Conservation (phyloP, 768 basidiomycete genomes). For the Rubroboletus pulcherrimus region DNA sequence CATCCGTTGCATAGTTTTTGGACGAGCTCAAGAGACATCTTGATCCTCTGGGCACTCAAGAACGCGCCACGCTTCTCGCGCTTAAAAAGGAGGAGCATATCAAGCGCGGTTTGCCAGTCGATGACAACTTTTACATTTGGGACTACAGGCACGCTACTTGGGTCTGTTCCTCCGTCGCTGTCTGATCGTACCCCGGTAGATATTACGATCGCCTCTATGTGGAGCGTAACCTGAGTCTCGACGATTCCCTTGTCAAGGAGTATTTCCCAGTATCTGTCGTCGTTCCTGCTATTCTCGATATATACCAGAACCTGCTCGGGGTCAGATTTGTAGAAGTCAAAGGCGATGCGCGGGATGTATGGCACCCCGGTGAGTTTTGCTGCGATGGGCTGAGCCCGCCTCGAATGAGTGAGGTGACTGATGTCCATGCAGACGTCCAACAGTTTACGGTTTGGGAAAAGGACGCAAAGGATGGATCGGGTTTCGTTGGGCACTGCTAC, state of each 20-base stretch:
- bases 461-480: constrained; percentile 63
- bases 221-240: constrained; percentile 64
- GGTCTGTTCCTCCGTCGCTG: neutral
- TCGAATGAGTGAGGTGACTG: neutral
- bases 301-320: constrained; percentile 79
- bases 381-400: neutral
- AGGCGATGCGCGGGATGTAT: constrained; percentile 57
- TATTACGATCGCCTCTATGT: constrained; percentile 42
- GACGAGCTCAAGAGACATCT: constrained; percentile 72
- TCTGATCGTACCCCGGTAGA: constrained; percentile 13
- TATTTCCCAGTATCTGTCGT: constrained; percentile 86
- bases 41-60: constrained; percentile 65
- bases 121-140: constrained; percentile 78
- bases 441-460: constrained; percentile 84
- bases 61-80: constrained; percentile 60
- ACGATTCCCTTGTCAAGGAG: constrained; percentile 79
- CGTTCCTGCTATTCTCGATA: constrained; percentile 74
- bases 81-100: constrained; percentile 75
- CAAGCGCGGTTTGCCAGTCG: constrained; percentile 54
- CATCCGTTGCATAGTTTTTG: constrained; percentile 53
- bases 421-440: constrained; percentile 58
- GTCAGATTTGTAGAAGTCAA: constrained; percentile 60
- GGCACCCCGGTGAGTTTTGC: constrained; percentile 71
- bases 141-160: constrained; percentile 59
- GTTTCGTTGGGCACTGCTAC: constrained; percentile 82